A percentile compares a stretch with the other conserved stretches of the same genome.
Conservation (phyloP, 1,284 basidiomycete species). For the Cutaneotrichosporon sp. region DNA sequence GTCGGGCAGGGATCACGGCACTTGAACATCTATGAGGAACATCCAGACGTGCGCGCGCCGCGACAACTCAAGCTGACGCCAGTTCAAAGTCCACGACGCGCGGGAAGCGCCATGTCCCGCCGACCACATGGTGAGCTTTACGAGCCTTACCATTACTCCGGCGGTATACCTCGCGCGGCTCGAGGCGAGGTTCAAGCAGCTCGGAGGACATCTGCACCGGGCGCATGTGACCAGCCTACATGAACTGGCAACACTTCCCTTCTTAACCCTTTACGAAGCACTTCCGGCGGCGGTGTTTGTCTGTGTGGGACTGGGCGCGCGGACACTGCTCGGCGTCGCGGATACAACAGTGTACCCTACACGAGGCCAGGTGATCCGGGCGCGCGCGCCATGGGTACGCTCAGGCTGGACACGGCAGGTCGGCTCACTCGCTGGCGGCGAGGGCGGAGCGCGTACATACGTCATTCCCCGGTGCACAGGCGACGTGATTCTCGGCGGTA, state of each 20-base stretch:
- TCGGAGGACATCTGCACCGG: constrained; percentile 28
- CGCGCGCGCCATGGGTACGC: constrained; percentile 49
- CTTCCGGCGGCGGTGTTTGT: constrained; percentile 58
- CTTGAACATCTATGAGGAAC: constrained; percentile 41
- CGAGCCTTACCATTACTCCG: constrained; percentile 46
- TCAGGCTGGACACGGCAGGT: constrained; percentile 42
- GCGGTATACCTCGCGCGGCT: constrained; percentile 36
- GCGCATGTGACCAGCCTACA: constrained; percentile 24
- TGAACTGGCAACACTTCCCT: constrained; percentile 14
- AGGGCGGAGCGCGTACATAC: constrained; percentile 46
- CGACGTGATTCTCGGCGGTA: constrained; percentile 46
- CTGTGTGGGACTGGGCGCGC: constrained; percentile 59
- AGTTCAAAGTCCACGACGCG: constrained; percentile 26
- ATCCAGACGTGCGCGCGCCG: constrained; percentile 32
- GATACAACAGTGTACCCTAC: constrained; percentile 53
- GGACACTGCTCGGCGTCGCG: constrained; percentile 52
- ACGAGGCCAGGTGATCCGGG: constrained; percentile 54
- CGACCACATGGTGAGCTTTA: constrained; percentile 43
- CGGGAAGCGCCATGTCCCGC: constrained; percentile 8
- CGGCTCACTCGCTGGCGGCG: constrained; percentile 35
- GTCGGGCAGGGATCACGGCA: constrained; percentile 32
- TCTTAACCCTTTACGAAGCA: constrained; percentile 9
- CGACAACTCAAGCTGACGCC: background rate
- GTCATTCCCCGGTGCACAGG: constrained; percentile 44
- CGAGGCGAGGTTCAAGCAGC: background rate